phyloP scores from a whole-genome alignment of 345 rosid genomes.

The Turnera subulata region DNA sequence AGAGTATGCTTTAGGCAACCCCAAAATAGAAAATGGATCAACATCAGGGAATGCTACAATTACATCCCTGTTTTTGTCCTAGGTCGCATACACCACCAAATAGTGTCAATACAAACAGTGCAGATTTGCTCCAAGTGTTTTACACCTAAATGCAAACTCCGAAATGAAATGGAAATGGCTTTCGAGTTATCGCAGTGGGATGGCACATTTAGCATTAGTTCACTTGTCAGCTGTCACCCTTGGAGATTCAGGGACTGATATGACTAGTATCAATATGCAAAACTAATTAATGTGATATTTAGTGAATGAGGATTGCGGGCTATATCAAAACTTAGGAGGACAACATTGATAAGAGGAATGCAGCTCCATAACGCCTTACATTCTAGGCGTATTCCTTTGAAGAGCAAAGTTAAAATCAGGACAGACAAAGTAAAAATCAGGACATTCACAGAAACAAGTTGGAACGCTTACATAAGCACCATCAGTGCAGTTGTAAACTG shows the following conservation, averaged over 20 bases:
- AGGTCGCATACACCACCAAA: slow-evolving; percentile 12
- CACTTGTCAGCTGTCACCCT: too few relatives aligned
- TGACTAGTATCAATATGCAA: too few relatives aligned
- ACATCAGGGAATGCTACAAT: slow-evolving; percentile 75
- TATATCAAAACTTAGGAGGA: too few relatives aligned
- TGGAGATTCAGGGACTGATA: too few relatives aligned
- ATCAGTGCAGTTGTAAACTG: slow-evolving; percentile 67
- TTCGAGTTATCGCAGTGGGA: too few relatives aligned
- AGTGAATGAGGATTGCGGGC: too few relatives aligned
- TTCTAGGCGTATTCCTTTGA: too few relatives aligned
- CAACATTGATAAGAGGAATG: too few relatives aligned
- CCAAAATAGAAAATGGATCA: slow-evolving; percentile 41
- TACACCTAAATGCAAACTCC: slow-evolving; percentile 1
- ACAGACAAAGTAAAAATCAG: background rate
- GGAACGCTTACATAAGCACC: slow-evolving; percentile 51
- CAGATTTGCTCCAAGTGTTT: background rate
- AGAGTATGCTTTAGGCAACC: slow-evolving; percentile 15
- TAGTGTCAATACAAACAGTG: background rate
- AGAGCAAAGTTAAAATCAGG: background rate
- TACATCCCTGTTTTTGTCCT: slow-evolving; percentile 79
- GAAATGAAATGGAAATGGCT: too few relatives aligned
- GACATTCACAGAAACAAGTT: background rate
- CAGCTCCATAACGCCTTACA: too few relatives aligned
- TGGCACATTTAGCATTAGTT: too few relatives aligned
- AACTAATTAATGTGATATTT: too few relatives aligned